Base-by-base conservation (phyloP, 108 stramenopile genomes). In the Mayamaea pseudoterrestris region DNA sequence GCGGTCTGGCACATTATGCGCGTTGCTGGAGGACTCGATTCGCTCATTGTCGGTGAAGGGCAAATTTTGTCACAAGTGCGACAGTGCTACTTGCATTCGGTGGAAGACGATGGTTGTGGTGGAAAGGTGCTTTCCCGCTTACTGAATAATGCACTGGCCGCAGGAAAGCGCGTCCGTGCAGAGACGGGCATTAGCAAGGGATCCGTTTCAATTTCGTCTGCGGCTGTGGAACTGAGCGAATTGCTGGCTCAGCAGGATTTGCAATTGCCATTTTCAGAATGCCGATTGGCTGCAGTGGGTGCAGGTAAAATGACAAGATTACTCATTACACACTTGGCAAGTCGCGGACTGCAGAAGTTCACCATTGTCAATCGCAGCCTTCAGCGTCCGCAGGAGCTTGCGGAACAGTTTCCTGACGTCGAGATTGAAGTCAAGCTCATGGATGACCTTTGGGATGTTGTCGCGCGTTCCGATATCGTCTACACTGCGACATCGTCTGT, bases 241-340 rank as follows among this genome's bases (percentile, higher is more conserved):
- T 71, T 76, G 53, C 52, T 80, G 58, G 73, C 70, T 22, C 39
- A 52, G 53, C 46, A 74, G 22, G 98, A 95, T 72, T 69, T 96
- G 58, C 75, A 84, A 26, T 53, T 92, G 40, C 73, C 90, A 1
- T 89, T 96, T 49, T 74, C 79, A 22, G 90, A 97, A 47, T 80
- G 92, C 11, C 74, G 88, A 21, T 71, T 98, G 57, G 82, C 91
- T 14, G 94, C 94, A 20, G 67, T 98, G 24, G 98, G 98, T 9
- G 98, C 98, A 2, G 98, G 98, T 21, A 98, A 93, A 28, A 98
- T 98, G 98, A 93, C 94, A 1, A 76, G 98, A 6, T 59, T 98
- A 12, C 67, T 98, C 32, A 59, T 97, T 35, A 94, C 92, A 12
- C 96, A 98, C 69, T 77, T 98, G 74, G 84, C 82, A 23, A 85